Base-by-base conservation (phyloP, 768 basidiomycete species). In the Tulasnella sp. region DNA sequence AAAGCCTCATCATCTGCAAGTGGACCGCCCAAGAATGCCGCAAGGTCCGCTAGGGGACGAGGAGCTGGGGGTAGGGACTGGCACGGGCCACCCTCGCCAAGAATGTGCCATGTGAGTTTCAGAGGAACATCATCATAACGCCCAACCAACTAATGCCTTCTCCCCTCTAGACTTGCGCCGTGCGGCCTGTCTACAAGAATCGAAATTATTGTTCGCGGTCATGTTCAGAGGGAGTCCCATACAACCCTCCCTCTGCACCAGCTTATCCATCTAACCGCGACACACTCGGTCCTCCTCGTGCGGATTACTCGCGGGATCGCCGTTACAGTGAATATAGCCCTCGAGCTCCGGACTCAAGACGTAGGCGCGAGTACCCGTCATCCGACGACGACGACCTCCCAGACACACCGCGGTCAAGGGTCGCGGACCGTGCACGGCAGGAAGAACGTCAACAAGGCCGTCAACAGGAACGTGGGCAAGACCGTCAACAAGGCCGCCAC, bases 171-270 rank as follows among this genome's bases (percentile, higher is more conserved):
- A 67, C 61, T 13, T 67, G 61, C 32, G 61, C 29, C 29, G 13
- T 29, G 11, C 61, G 61, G 6, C 61, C 61, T 13, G 61, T 67
- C 29, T 67, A 67, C 61, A 67, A 67, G 18, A 32, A 67, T 67
- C 29, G 61, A 13, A 29, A 67, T 26, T 42, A 73, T 39, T 73
- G 71, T 73, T 73, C 71, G 5, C 71, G 71, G 29, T 42, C 39
- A 26, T 73, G 71, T 20, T 48, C 39, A 3, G 40, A 73, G 71
- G 39, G 71, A 1, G 11, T 42, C 5, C 39, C 39, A 10, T 73
- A 26, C 9, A 40, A 40, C 9, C 46, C 40, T 16, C 71, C 39
- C 5, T 73, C 71, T 73, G 71, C 46, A 32, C 71, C 71, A 18
- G 3, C 46, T 32, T 42, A 35, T 16, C n/a, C 61, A 29, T 35